A percentile compares a stretch with the other conserved stretches of the same genome.
Evolutionary conservation across 805 yeast genomes (phyloP).

Genomic region (Kuraishia capsulata): DNA sequence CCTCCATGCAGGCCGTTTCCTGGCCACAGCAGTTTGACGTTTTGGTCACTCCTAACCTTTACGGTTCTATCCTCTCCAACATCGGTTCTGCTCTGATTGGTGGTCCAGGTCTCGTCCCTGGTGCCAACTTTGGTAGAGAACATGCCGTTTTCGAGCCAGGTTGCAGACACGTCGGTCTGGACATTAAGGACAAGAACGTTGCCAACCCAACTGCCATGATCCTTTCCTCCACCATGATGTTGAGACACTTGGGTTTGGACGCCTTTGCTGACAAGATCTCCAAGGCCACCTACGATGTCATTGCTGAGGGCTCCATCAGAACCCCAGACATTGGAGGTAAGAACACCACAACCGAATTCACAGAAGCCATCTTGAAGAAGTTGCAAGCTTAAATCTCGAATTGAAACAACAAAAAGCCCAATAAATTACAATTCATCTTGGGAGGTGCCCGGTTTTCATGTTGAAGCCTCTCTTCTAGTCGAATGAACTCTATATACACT

Average conservation of each 20-base stretch:
- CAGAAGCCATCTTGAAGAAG: constrained; percentile 78
- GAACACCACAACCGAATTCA: constrained; percentile 87
- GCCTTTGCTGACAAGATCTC: constrained; percentile 79
- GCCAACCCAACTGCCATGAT: constrained; percentile 99
- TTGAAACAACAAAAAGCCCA: neutral
- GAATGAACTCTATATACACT: neutral
- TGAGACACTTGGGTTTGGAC: constrained; percentile 91
- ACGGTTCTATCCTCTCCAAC: constrained; percentile 95
- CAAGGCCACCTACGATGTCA: constrained; percentile 80
- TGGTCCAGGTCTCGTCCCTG: constrained; percentile 98
- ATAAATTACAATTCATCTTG: neutral
- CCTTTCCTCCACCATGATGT: constrained; percentile 80
- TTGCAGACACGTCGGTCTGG: constrained; percentile 98
- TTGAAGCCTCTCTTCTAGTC: too few species aligned
- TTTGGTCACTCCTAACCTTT: constrained; percentile 94
- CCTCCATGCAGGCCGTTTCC: constrained; percentile 98
- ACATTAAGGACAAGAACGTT: constrained; percentile 86
- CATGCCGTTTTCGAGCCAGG: constrained; percentile 99
- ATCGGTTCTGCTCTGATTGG: constrained; percentile 97
- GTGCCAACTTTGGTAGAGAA: constrained; percentile 97
- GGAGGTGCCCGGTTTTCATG: neutral
- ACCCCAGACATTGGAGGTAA: constrained; percentile 91
- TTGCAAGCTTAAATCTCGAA: constrained; percentile 32
- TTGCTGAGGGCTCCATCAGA: constrained; percentile 77
- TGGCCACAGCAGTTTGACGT: constrained; percentile 98